Evolutionary conservation across 176 grass and related monocot genomes (phyloP), one percentile per base, ranked within the genome.

Genomic region (Leersia perrieri): DNA sequence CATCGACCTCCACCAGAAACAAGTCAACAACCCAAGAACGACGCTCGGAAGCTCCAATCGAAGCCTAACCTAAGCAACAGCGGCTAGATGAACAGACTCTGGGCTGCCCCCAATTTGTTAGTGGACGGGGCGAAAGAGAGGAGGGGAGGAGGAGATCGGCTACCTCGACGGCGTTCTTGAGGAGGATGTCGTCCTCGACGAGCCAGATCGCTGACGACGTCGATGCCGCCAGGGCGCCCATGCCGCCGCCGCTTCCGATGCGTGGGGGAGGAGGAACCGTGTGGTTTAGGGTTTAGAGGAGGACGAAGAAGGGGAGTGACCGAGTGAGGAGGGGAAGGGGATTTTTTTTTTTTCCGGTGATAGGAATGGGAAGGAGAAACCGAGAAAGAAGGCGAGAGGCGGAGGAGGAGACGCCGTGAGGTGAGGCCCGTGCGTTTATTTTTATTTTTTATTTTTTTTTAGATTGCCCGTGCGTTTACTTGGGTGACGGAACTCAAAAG

Each of bases 161-260:
- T 94, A 94, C 92, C 89, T 94, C 92, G 32, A 91, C 25, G 47
- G 89, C 82, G 92, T 94, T 94, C 85, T 94, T 94, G 70, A 94
- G 92, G 57, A 94, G 77, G 86, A 91, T 80, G 40, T 94, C 92
- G 49, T 94, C 92, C 79, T 91, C 88, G 20, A 88, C 79, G 8
- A 86, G n/a, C 89, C 92, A 94, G 63, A 82, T 86, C 57, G 68
- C 81, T 69, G 88, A 65, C 41, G 91, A 68, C 9, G 80, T 82
- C 42, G 81, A 82, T 22, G 91, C 68, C 2, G 87, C 83, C 9
- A 94, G 66, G 33, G 89, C 92, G 30, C 88, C 92, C 92, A 91
- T 94, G 72, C 32, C 36, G 30, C 63, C 70, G 75, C 72, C 73
- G 83, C 58, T 23, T 18, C 9, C n/a, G 53, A 25, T 58, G 53